Percentiles rank a stretch among this genome's conserved stretches.
These are phyloP conservation scores for Fraxinus sp. DNA, from an alignment of 305 asterid genomes.

Conservation along the genomic window DNA sequence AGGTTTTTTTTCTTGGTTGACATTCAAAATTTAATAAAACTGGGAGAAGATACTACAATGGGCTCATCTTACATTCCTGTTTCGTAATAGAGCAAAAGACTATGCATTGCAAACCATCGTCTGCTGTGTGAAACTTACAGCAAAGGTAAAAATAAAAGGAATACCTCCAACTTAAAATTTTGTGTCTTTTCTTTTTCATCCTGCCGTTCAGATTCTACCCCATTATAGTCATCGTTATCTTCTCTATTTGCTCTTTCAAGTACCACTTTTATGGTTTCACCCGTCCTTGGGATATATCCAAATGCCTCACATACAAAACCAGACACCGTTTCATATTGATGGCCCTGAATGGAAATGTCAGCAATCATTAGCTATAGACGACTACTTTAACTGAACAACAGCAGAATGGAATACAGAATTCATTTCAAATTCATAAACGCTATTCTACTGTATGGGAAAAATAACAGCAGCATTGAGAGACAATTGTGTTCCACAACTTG, in stretches of 20 bases:
- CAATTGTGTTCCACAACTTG: not conserved
- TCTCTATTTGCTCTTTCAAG: conserved; percentile 72
- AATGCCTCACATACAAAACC: conserved; percentile 98
- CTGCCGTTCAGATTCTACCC: conserved; percentile 53
- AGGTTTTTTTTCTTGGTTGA: not conserved
- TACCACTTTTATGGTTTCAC: conserved; percentile 82
- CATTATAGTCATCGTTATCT: conserved; percentile 62
- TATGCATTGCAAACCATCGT: not conserved
- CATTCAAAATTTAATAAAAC: not conserved
- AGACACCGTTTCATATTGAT: conserved; percentile 94
- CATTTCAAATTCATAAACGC: not conserved
- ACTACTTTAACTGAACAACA: not conserved
- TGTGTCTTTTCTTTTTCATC: conserved; percentile 67
- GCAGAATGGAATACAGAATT: not conserved
- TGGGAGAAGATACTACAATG: not conserved
- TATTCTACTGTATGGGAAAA: not conserved
- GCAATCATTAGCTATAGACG: conserved; percentile 13
- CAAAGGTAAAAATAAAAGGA: not conserved
- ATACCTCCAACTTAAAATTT: conserved; percentile 86
- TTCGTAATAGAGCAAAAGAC: not conserved
- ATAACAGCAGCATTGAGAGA: not conserved
- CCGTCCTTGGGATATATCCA: conserved; percentile 95
- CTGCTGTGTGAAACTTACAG: not conserved
- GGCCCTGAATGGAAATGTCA: conserved; percentile 56
- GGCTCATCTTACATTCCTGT: not conserved